Conservation (phyloP, 2,329 filamentous ascomycete genomes). For the Rhinocladiella similis region DNA sequence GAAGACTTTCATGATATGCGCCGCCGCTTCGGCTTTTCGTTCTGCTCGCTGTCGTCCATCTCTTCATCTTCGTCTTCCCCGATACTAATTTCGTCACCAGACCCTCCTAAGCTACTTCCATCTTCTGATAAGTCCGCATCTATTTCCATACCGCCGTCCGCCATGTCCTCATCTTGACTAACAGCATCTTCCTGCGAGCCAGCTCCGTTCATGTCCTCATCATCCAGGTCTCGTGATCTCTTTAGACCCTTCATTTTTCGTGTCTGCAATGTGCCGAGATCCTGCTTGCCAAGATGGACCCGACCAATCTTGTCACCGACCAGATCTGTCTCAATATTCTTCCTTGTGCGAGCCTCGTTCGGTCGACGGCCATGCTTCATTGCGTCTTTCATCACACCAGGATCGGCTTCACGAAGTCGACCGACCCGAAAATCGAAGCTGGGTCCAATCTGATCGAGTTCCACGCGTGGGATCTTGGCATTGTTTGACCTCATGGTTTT, state of each 20-base stretch:
- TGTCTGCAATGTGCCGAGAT: constrained; percentile 83
- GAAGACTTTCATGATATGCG: constrained; percentile 18
- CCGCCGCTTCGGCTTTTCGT: constrained; percentile 28
- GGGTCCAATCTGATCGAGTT: constrained; percentile 93
- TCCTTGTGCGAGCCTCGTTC: constrained; percentile 69
- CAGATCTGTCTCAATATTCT: constrained; percentile 88
- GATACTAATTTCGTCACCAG: constrained; percentile 28
- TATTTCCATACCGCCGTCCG: constrained; percentile 37
- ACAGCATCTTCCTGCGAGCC: constrained; percentile 27
- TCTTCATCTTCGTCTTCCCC: constrained; percentile 29
- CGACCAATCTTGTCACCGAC: constrained; percentile 97
- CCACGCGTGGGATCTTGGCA: constrained; percentile 82
- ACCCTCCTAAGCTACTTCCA: constrained; percentile 21
- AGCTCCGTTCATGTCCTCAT: constrained; percentile 32
- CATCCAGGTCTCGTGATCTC: constrained; percentile 66
- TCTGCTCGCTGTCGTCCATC: constrained; percentile 20
- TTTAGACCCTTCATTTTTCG: constrained; percentile 99
- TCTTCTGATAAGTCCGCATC: constrained; percentile 35
- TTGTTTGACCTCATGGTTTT: constrained; percentile 76
- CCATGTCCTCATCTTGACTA: constrained; percentile 26
- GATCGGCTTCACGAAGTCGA: constrained; percentile 75
- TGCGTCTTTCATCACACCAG: constrained; percentile 80
- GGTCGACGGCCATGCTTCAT: constrained; percentile 77
- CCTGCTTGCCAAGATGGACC: constrained; percentile 87
- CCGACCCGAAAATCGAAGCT: constrained; percentile 89